phyloP scores from a whole-genome alignment of 2,329 filamentous ascomycete species.

The Herpotrichia juniperi region DNA sequence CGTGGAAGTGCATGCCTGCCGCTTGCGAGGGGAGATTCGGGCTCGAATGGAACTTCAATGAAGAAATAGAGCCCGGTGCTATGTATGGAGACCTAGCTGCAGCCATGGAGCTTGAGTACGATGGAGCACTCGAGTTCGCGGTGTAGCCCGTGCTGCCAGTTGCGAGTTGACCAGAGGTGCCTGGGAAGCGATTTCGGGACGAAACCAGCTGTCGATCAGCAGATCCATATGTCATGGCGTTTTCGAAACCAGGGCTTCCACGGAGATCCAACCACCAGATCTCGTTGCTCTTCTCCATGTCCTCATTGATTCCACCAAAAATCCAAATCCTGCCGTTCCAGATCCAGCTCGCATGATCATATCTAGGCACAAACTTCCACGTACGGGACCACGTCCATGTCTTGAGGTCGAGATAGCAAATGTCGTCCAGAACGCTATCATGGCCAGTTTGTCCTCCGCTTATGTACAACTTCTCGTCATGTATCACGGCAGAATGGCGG shows the following conservation, averaged over 20 bases:
- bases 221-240: conserved; percentile 65
- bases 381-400: conserved; percentile 97
- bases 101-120: conserved; percentile 52
- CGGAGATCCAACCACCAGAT: conserved; percentile 98
- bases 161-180: conserved; percentile 36
- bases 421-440: conserved; percentile 92
- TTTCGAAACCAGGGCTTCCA: conserved; percentile 83
- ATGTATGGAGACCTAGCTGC: conserved; percentile 55
- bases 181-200: conserved; percentile 37
- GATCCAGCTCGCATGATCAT: conserved; percentile 94
- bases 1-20: conserved; percentile 92
- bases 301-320: conserved; percentile 90
- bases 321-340: conserved; percentile 95
- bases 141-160: conserved; percentile 65
- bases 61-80: conserved; percentile 87
- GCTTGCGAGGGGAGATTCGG: conserved; percentile 86
- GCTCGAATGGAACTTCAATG: conserved; percentile 87
- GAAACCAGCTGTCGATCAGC: conserved; percentile 49
- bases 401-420: conserved; percentile 95
- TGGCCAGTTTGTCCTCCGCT: conserved; percentile 94
- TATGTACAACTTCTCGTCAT: conserved; percentile 96
- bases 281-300: conserved; percentile 96
- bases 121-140: conserved; percentile 71
- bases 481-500: conserved; percentile 88
- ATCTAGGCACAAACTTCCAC: conserved; percentile 93